Evolutionary conservation across 169 alveolate genomes (phyloP).

Genomic region (Plasmodium malariae): DNA sequence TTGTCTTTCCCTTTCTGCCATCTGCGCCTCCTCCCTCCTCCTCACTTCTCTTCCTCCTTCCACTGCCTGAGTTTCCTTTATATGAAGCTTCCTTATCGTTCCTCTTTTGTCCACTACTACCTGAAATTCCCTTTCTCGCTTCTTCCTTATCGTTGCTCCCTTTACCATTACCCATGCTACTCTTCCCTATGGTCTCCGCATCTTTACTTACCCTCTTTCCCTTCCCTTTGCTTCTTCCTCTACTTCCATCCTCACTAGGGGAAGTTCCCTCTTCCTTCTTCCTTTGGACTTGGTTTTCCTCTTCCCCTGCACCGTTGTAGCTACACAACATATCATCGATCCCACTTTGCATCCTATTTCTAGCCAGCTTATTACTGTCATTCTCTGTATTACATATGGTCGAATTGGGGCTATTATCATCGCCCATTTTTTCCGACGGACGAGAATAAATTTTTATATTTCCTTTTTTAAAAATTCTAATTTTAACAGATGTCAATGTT

Average conservation of each 20-base stretch:
- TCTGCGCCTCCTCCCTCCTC: neutral
- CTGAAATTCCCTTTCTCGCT: no score
- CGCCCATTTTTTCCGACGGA: neutral
- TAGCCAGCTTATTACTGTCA: neutral
- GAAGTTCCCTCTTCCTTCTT: neutral
- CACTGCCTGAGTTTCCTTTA: no score
- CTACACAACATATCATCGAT: no score
- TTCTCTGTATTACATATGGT: neutral
- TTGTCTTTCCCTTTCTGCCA: neutral
- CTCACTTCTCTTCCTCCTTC: no score
- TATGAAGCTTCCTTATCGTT: no score
- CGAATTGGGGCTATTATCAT: neutral
- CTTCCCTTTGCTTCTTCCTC: no score
- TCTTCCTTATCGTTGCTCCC: no score
- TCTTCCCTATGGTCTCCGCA: no score
- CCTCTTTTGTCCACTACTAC: no score
- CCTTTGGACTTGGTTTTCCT: neutral
- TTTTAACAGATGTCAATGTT: conserved; percentile 40
- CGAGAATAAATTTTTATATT: conserved; percentile 32
- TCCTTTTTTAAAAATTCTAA: conserved; percentile 32
- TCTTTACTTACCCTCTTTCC: no score
- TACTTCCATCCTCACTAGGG: neutral
- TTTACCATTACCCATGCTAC: no score
- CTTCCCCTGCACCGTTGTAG: no score
- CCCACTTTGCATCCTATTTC: neutral